Evolutionary conservation across 768 basidiomycete genomes (phyloP).

Genomic region (Xerocomus potaroensis): DNA sequence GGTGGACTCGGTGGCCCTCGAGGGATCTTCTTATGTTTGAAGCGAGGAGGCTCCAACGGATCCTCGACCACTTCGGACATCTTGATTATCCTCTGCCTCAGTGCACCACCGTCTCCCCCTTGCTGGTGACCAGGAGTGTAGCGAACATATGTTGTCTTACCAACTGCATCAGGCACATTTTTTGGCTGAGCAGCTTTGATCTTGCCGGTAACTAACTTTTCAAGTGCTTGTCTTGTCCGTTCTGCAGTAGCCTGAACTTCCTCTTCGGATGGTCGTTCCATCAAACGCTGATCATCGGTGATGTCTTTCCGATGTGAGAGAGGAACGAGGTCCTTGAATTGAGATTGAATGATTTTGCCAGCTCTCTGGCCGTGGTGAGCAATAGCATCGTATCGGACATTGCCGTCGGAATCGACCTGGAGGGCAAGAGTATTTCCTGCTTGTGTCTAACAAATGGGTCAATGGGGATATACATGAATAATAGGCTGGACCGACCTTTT

Average conservation of each 20-base stretch:
- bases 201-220: conserved; percentile 90
- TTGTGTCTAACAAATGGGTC: conserved; percentile 53
- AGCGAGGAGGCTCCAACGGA: conserved; percentile 92
- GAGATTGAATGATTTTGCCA: conserved; percentile 85
- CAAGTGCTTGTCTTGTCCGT: conserved; percentile 84
- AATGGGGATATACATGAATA: neutral
- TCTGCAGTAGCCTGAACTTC: conserved; percentile 90
- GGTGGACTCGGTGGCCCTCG: conserved; percentile 95
- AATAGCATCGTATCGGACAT: conserved; percentile 95
- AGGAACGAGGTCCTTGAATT: conserved; percentile 97
- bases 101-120: conserved; percentile 46
- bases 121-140: conserved; percentile 94
- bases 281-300: conserved; percentile 59
- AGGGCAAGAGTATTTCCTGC: conserved; percentile 94
- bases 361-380: conserved; percentile 90
- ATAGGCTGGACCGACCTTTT: conserved; percentile 60
- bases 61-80: conserved; percentile 99
- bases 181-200: conserved; percentile 99
- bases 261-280: conserved; percentile 94
- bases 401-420: conserved; percentile 95
- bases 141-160: conserved; percentile 86
- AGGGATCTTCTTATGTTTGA: conserved; percentile 99
- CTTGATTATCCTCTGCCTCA: conserved; percentile 97
- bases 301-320: conserved; percentile 86
- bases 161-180: conserved; percentile 81